Base-by-base conservation (phyloP, 495 filamentous ascomycete species). In the Lophiostoma macrostomum region DNA sequence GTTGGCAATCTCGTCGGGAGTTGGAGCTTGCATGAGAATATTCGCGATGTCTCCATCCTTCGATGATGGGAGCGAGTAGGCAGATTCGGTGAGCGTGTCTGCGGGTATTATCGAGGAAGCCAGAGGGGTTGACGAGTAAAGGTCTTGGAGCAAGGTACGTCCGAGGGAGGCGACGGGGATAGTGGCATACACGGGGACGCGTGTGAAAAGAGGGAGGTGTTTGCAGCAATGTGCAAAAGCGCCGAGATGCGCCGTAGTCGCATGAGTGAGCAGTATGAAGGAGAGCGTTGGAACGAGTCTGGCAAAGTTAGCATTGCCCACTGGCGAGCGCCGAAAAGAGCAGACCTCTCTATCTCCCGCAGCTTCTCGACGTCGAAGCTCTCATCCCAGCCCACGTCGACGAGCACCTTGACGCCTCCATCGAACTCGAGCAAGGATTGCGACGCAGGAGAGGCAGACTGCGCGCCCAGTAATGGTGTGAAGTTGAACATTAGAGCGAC, bases 171-270 rank as follows among this genome's bases (percentile, higher is more conserved):
- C 89, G 42, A 99, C 88, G 10, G 93, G 93, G 30, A 82, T 83
- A 4, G 93, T 99, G 19, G 94, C 93, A 67, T 97, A 99, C 28
- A 95, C 82, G n/a, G 93, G 93, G 51, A 99, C 90, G 51, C 88
- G 82, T 0, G 84, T 85, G 71, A 99, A 97, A 34, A 85, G 79
- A 45, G 94, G 91, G 60, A 96, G 85, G 68, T 95, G 82, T 68
- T 95, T 95, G 80, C 94, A 99, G 76, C 90, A 96, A 67, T 99
- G 91, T 35, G 87, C 93, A 63, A 86, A 96, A 37, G 93, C 94
- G 53, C 87, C 93, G 45, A 99, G 80, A 68, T 97, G 94, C 25
- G 86, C 77, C 19, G 86, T 79, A 2, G 90, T 97, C 39, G 93
- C 86, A 65, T 99, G 93, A 3, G 93, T 97, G 52, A 99, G 80